Evolutionary conservation across 306 rosid genomes (phyloP).

Genomic region (Pyrus pyrifolia): DNA sequence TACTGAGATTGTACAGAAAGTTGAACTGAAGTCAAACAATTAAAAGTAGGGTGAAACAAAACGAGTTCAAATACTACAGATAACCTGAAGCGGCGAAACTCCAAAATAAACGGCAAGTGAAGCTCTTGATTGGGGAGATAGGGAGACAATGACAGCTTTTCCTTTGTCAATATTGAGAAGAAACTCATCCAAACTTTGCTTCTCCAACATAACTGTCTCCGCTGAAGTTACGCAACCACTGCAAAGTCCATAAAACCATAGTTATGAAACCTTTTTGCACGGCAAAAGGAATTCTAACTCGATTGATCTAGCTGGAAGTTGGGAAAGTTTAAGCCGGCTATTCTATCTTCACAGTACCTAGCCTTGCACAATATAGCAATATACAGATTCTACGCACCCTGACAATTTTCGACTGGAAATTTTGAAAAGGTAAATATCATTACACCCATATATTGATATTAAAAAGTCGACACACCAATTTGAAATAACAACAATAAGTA

Average conservation of each 20-base stretch:
- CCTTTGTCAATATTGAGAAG: conserved; percentile 56
- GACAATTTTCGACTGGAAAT: no score
- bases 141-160: conserved; percentile 63
- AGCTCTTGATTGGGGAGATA: conserved; percentile 95
- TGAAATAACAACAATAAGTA: neutral
- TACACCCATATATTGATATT: neutral
- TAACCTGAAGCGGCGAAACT: conserved; percentile 75
- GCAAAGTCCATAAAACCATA: conserved; percentile 28
- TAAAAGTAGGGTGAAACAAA: neutral
- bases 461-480: neutral
- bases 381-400: neutral
- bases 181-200: conserved; percentile 95
- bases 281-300: neutral
- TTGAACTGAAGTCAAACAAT: neutral
- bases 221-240: conserved; percentile 98
- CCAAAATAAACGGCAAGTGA: conserved; percentile 86
- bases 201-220: conserved; percentile 91
- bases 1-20: neutral
- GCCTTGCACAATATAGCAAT: neutral
- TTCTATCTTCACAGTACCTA: neutral
- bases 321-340: neutral
- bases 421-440: neutral
- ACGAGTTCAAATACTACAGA: neutral
- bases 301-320: neutral
- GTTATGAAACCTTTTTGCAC: neutral